A percentile compares a stretch with the other conserved stretches of the same genome.
Evolutionary conservation across 768 basidiomycete genomes (phyloP).

Genomic region (Amanita molliuscula): DNA sequence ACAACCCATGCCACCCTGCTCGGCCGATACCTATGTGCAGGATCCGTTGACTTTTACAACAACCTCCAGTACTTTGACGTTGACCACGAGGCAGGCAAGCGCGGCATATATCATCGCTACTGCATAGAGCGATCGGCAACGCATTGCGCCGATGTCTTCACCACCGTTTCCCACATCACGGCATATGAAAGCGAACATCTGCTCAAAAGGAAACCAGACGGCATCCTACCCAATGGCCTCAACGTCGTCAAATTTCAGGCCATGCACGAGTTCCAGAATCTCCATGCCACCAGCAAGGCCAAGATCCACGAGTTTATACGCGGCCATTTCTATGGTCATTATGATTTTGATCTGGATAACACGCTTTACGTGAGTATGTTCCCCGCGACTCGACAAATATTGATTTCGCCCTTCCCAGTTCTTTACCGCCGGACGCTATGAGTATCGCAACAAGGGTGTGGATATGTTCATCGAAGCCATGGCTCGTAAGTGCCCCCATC

Average conservation of each 20-base stretch:
- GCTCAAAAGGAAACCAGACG: conserved; percentile 95
- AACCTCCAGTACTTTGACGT: conserved; percentile 99
- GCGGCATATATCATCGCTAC: conserved; percentile 96
- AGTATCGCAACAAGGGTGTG: conserved; percentile 98
- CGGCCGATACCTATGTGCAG: conserved; percentile 96
- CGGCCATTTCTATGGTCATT: conserved; percentile 97
- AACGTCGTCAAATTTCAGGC: conserved; percentile 99
- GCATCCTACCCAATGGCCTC: conserved; percentile 92
- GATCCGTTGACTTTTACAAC: conserved; percentile 98
- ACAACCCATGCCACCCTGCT: conserved; percentile 98
- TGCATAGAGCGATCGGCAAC: conserved; percentile 94
- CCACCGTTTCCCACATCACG: conserved; percentile 95
- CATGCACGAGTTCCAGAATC: conserved; percentile 98
- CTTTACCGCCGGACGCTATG: conserved; percentile 99
- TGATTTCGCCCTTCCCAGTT: conserved; percentile 37
- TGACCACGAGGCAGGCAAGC: conserved; percentile 97
- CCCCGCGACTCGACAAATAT: neutral
- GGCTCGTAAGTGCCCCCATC: conserved; percentile 47
- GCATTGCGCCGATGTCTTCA: conserved; percentile 97
- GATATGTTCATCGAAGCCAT: conserved; percentile 99
- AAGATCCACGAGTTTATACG: conserved; percentile 98
- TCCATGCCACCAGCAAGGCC: conserved; percentile 87
- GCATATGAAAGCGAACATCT: conserved; percentile 96
- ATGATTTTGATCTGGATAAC: conserved; percentile 92
- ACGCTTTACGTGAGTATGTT: conserved; percentile 60